phyloP scores from a whole-genome alignment of 106 monocot species.

The Dioscorea zingiberensis region DNA sequence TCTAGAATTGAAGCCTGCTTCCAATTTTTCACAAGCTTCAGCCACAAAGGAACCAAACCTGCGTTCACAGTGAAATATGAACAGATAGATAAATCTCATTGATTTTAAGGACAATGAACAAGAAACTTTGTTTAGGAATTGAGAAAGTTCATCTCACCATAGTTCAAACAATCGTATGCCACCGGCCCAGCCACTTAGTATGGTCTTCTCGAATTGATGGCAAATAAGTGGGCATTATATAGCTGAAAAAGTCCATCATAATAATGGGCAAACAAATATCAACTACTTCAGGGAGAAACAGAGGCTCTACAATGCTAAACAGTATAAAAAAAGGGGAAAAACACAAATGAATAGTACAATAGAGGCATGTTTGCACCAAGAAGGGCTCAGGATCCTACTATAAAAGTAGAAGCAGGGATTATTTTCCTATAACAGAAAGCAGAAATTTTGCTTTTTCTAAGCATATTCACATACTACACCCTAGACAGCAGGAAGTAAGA shows the following conservation, averaged over 20 bases:
- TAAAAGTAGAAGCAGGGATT: too few relatives aligned
- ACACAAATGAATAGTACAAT: too few relatives aligned
- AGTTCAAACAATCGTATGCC: slow-evolving; percentile 11
- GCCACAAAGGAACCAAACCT: slow-evolving; percentile 5
- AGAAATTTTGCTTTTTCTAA: too few relatives aligned
- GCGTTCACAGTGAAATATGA: not conserved
- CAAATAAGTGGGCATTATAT: slow-evolving; percentile 7
- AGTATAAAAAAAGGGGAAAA: too few relatives aligned
- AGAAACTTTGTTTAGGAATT: not conserved
- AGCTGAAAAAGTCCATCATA: not conserved
- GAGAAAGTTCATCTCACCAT: slow-evolving; percentile 9
- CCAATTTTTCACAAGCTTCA: not conserved
- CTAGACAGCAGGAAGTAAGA: too few relatives aligned
- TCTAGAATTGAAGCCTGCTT: not conserved
- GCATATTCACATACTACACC: too few relatives aligned
- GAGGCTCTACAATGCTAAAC: too few relatives aligned
- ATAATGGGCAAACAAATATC: too few relatives aligned
- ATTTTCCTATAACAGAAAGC: too few relatives aligned
- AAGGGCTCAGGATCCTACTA: too few relatives aligned
- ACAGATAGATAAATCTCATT: not conserved
- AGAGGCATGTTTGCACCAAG: too few relatives aligned
- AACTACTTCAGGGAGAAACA: too few relatives aligned
- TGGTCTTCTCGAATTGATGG: slow-evolving; percentile 8
- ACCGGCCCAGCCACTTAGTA: slow-evolving; percentile 12
- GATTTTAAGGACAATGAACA: not conserved